Evolutionary conservation across 345 rosid species (phyloP).

Genomic region (Carallia pectinifolia): DNA sequence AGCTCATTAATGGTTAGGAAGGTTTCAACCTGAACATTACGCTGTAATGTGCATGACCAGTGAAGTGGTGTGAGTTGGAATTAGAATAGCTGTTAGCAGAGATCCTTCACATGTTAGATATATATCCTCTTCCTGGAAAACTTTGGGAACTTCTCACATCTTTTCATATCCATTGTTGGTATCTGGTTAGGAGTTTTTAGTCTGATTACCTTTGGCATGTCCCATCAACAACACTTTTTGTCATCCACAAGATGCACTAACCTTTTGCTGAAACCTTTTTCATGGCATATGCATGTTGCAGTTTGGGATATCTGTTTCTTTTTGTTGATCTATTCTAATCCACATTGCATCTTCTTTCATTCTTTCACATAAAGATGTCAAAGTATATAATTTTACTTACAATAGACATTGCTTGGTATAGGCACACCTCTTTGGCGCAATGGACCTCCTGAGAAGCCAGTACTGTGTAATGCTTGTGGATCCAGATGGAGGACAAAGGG

Average conservation of each 20-base stretch:
- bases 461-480: conserved; percentile 98
- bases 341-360: not conserved
- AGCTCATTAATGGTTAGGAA: not conserved
- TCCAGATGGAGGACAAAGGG: conserved; percentile 95
- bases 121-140: not conserved
- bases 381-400: conserved; percentile 16
- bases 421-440: conserved; percentile 98
- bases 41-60: not conserved
- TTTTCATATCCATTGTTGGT: no score
- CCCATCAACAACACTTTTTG: not conserved
- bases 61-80: not conserved
- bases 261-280: not conserved
- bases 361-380: not conserved
- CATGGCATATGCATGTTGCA: conserved; percentile 3
- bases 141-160: not conserved
- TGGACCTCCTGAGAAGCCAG: conserved; percentile 98
- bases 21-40: not conserved
- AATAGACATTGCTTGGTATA: conserved; percentile 26
- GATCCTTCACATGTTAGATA: not conserved
- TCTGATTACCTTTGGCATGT: not conserved
- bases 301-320: conserved; percentile 1
- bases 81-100: not conserved
- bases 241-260: not conserved
- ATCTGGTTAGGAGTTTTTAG: not conserved
- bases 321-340: conserved; percentile 2